Percentiles rank a stretch among this genome's conserved stretches.
These are phyloP conservation scores for Trichophyton schoenleinii DNA, from an alignment of 2,329 filamentous ascomycete genomes.

Conservation along the genomic window DNA sequence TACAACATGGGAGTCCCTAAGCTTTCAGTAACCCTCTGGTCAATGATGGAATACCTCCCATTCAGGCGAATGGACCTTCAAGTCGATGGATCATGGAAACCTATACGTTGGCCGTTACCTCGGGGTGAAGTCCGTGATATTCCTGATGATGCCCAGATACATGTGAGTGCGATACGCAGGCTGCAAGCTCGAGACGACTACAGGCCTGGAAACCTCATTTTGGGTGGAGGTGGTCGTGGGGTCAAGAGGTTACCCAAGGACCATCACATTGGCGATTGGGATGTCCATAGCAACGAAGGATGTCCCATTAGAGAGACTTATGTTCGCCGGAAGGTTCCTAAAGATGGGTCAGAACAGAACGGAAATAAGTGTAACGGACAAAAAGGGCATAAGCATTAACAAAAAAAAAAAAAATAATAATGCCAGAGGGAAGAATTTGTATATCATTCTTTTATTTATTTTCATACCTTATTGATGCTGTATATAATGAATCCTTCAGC, in stretches of 20 bases:
- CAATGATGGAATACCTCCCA: conserved; percentile 68
- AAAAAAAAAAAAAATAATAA: background rate
- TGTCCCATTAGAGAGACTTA: conserved; percentile 59
- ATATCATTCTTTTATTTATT: background rate
- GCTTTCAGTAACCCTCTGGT: conserved; percentile 54
- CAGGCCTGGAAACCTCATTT: conserved; percentile 64
- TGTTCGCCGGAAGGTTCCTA: conserved; percentile 32
- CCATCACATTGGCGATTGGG: conserved; percentile 61
- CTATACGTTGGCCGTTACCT: conserved; percentile 68
- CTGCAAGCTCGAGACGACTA: conserved; percentile 54
- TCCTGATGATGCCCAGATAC: conserved; percentile 55
- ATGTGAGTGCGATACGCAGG: conserved; percentile 60
- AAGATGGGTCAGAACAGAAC: background rate
- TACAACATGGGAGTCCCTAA: conserved; percentile 48
- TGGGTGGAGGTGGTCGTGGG: conserved; percentile 66
- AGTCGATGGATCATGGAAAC: conserved; percentile 60
- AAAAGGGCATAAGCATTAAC: background rate
- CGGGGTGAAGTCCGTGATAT: conserved; percentile 68
- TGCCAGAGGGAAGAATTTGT: background rate
- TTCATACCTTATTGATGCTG: background rate
- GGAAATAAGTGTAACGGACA: background rate
- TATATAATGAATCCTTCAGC: background rate
- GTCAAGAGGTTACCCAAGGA: conserved; percentile 47
- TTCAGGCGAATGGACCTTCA: conserved; percentile 71
- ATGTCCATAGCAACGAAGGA: conserved; percentile 49